phyloP scores from a whole-genome alignment of 169 alveolate species.

The Amoebophrya sp. region DNA sequence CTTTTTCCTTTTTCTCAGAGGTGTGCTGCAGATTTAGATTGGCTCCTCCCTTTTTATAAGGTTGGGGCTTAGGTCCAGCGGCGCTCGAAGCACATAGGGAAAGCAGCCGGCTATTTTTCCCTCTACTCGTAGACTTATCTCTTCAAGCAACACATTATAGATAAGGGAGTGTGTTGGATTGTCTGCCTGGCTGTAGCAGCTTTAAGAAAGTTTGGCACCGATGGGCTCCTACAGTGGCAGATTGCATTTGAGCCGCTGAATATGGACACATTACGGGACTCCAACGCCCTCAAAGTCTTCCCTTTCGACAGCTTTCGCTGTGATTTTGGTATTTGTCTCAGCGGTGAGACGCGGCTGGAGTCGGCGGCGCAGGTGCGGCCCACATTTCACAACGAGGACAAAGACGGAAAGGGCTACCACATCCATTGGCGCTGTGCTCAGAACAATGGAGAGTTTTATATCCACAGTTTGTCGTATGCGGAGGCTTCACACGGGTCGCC shows the following conservation, averaged over 20 bases:
- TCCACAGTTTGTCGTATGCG: background rate
- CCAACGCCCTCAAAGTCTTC: background rate
- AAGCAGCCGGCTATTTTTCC: no score
- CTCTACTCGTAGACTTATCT: no score
- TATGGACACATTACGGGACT: background rate
- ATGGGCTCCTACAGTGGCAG: background rate
- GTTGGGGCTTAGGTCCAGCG: no score
- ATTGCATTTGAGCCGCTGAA: background rate
- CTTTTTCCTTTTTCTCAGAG: no score
- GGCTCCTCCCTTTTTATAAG: no score
- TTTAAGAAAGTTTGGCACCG: background rate
- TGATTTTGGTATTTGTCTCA: background rate
- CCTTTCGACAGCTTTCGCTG: slow-evolving; percentile 1
- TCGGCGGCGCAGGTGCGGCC: background rate
- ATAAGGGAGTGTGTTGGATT: no score
- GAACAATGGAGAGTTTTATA: background rate
- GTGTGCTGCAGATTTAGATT: no score
- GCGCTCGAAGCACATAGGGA: no score
- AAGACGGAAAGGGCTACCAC: slow-evolving; percentile 14
- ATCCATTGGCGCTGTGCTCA: background rate
- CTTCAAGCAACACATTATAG: no score
- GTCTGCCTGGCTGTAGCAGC: no score
- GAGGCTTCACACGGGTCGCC: slow-evolving; percentile 16
- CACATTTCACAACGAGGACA: background rate
- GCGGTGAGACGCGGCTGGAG: slow-evolving; percentile 11